Evolutionary conservation across 495 filamentous ascomycete species (phyloP).

Genomic region (Evernia prunastri): DNA sequence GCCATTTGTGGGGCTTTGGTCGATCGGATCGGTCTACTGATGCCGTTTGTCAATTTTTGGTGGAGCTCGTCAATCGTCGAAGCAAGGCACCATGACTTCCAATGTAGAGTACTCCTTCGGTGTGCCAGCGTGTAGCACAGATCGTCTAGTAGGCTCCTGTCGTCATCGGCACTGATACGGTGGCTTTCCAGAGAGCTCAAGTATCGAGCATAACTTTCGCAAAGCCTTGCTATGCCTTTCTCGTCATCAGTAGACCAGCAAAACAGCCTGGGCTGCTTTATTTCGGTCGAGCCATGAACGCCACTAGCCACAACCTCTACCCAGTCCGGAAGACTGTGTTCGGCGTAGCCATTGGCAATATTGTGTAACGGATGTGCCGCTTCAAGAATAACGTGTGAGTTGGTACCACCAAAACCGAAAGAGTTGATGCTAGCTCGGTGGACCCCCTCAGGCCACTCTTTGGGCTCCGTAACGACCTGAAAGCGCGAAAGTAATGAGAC

Average conservation of each 20-base stretch:
- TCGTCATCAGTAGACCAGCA: slow-evolving; percentile 1
- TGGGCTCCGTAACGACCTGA: not conserved
- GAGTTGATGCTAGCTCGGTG: slow-evolving; percentile 53
- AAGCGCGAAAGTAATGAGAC: not conserved
- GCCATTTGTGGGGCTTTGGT: slow-evolving; percentile 16
- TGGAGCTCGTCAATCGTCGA: not conserved
- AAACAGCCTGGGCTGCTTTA: slow-evolving; percentile 2
- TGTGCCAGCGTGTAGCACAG: slow-evolving; percentile 3
- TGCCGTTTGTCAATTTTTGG: not conserved
- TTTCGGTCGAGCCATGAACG: not conserved
- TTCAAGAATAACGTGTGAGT: slow-evolving; percentile 45
- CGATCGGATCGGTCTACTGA: not conserved
- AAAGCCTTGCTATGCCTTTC: not conserved
- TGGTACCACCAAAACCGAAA: slow-evolving; percentile 55
- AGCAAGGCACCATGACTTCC: slow-evolving; percentile 4
- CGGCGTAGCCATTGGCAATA: not conserved
- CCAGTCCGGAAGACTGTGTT: slow-evolving; percentile 23
- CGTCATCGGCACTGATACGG: not conserved
- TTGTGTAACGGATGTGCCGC: slow-evolving; percentile 18
- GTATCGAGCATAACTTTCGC: not conserved
- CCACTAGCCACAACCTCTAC: slow-evolving; percentile 1
- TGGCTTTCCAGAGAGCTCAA: not conserved
- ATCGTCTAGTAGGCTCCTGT: not conserved
- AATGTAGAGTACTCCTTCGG: not conserved
- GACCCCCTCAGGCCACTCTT: slow-evolving; percentile 26